Evolutionary conservation across 768 basidiomycete species (phyloP).

Genomic region (Pisolithus albus): DNA sequence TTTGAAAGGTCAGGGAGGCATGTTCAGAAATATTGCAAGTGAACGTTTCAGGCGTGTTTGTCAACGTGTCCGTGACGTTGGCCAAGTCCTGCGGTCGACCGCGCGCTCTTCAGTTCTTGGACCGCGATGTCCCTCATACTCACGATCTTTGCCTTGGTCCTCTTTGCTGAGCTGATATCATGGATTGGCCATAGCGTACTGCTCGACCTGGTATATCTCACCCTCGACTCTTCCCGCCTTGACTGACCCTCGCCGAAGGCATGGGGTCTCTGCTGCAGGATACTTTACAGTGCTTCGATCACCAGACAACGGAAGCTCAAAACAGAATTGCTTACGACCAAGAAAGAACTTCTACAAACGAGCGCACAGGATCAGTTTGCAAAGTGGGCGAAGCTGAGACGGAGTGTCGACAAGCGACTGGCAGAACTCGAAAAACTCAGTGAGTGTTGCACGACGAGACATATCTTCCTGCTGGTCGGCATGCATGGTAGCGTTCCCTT

Average conservation of each 20-base stretch:
- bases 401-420: conserved; percentile 88
- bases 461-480: conserved; percentile 1
- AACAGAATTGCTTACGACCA: conserved; percentile 68
- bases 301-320: conserved; percentile 67
- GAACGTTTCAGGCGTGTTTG: background rate
- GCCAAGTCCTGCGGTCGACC: too few species aligned
- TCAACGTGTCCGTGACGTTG: conserved; percentile 13
- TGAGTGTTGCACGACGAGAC: conserved; percentile 34
- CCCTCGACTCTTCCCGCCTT: conserved; percentile 1
- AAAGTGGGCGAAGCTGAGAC: conserved; percentile 91
- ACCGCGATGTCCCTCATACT: conserved; percentile 62
- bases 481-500: background rate
- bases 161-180: conserved; percentile 75
- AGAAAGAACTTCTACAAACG: conserved; percentile 81
- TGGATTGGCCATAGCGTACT: conserved; percentile 88
- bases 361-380: conserved; percentile 97
- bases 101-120: background rate
- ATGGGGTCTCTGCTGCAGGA: conserved; percentile 61
- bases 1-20: too few species aligned
- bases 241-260: conserved; percentile 38
- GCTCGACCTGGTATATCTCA: conserved; percentile 59
- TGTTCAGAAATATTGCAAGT: too few species aligned
- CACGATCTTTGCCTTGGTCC: conserved; percentile 75
- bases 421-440: conserved; percentile 89
- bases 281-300: conserved; percentile 53